Evolutionary conservation across 352 stramenopile species (phyloP).

Genomic region (Elongisporangium undulatum): DNA sequence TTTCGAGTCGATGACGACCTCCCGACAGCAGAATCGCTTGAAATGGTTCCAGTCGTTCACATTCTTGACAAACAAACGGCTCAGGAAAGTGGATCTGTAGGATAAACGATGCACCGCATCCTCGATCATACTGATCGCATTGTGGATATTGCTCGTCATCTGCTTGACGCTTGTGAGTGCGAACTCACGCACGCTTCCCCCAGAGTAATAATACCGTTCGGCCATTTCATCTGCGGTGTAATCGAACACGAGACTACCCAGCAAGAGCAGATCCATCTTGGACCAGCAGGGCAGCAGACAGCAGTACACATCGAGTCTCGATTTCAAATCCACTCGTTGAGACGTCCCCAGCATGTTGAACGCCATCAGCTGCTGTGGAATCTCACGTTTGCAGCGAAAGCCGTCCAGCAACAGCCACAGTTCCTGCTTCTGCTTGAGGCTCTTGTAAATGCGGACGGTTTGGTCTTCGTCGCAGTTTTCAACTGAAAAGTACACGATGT

Average conservation of each 20-base stretch:
- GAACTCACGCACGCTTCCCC: conserved; percentile 2
- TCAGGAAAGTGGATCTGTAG: neutral
- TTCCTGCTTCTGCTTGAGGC: too few species aligned
- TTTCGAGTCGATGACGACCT: neutral
- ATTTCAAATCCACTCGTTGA: neutral
- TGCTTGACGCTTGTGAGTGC: neutral
- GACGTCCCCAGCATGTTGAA: too few species aligned
- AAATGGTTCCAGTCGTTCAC: neutral
- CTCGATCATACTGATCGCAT: neutral
- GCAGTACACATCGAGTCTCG: neutral
- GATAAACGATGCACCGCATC: neutral
- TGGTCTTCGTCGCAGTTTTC: too few species aligned
- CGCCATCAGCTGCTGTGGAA: neutral
- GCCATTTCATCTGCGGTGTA: conserved; percentile 1
- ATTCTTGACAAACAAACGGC: neutral
- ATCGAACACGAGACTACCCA: neutral
- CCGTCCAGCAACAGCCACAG: too few species aligned
- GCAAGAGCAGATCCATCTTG: neutral
- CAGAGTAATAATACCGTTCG: conserved; percentile 2
- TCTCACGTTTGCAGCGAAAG: neutral
- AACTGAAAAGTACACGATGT: neutral
- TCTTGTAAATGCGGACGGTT: too few species aligned
- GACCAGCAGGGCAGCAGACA: conserved; percentile 1
- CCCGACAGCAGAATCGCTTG: neutral
- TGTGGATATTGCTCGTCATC: neutral